Evolutionary conservation across 768 basidiomycete genomes (phyloP), one percentile per base, ranked within the genome.

Genomic region (Collybiopsis luxurians): DNA sequence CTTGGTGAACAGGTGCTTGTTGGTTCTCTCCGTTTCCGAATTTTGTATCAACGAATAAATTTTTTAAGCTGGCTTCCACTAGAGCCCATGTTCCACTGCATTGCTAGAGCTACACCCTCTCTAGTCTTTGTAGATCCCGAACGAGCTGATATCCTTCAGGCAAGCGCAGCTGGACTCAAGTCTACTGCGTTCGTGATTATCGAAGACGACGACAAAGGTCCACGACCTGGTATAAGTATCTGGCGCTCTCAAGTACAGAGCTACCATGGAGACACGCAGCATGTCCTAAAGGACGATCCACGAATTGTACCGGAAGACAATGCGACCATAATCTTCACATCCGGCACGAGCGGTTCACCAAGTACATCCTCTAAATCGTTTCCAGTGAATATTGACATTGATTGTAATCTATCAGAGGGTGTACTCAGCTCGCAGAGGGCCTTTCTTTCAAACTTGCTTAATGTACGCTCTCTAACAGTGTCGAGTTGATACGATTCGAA

Each of bases 401-500:
- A 15, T 45, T 34, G 84, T 83, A 23, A 85, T 15, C 24, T n/a
- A 15, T 13, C 23, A 51, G 50, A 89, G 68, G 86, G 84, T 21
- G 86, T 87, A 21, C 66, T 86, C 17, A 83, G 82, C 60, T 84
- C 85, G 0, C 85, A 87, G 57, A 78, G 86, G 15, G 79, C 80
- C 59, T 85, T 79, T 61, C 61, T 87, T 42, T 80, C 84, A 1
- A 86, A 86, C 65, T 69, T 80, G 5, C 67, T 80, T 15, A 86
- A 85, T 66, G 83, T 81, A 61, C 30, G 67, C 57, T 44, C 42
- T 23, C n/a, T 44, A 5, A 19, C n/a, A 44, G n/a, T n/a, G 7
- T 34, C 31, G 6, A 34, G 31, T 34, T 34, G 31, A 34, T 34
- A 6, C 6, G 31, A 34, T 13, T 34, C 31, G 13, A 34, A 34